Percentiles rank a stretch among this genome's conserved stretches.
These are phyloP conservation scores for Xylariaceae sp. DNA, from an alignment of 2,329 filamentous ascomycete genomes.

Conservation along the genomic window DNA sequence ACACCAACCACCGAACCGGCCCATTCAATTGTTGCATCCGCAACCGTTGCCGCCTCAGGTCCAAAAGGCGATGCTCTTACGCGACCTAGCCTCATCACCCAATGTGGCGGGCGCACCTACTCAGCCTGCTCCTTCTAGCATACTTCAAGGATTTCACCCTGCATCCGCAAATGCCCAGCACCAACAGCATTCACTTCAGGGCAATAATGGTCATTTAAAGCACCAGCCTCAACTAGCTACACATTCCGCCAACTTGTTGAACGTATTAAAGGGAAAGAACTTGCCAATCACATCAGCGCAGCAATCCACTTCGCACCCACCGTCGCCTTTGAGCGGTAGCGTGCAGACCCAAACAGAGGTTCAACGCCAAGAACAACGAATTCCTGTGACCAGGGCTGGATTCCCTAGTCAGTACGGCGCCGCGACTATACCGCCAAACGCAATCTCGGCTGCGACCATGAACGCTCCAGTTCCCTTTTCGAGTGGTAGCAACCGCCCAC, in stretches of 20 bases:
- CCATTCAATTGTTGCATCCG: conserved; percentile 50
- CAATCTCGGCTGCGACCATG: conserved; percentile 19
- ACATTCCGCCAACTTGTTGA: conserved; percentile 47
- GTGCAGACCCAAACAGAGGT: conserved; percentile 13
- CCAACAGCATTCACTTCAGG: conserved; percentile 29
- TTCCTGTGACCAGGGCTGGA: conserved; percentile 14
- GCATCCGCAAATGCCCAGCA: conserved; percentile 21
- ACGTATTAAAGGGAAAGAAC: conserved; percentile 49
- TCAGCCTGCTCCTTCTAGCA: conserved; percentile 22
- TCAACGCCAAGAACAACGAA: conserved; percentile 26
- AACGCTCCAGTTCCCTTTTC: conserved; percentile 26
- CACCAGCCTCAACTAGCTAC: conserved; percentile 33
- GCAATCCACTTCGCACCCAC: conserved; percentile 19
- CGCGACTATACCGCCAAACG: conserved; percentile 17
- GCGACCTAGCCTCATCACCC: conserved; percentile 47
- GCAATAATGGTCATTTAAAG: conserved; percentile 18
- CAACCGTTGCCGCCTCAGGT: conserved; percentile 63
- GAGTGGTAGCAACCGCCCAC: conserved; percentile 20
- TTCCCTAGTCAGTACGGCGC: conserved; percentile 29
- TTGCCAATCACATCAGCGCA: conserved; percentile 26
- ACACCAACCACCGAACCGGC: conserved; percentile 42
- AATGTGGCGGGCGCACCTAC: conserved; percentile 33
- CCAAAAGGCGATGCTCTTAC: conserved; percentile 58
- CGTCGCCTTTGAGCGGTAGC: conserved; percentile 16
- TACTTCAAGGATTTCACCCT: conserved; percentile 34